Evolutionary conservation across 495 filamentous ascomycete genomes (phyloP).

Genomic region (Sordaria brevicollis): DNA sequence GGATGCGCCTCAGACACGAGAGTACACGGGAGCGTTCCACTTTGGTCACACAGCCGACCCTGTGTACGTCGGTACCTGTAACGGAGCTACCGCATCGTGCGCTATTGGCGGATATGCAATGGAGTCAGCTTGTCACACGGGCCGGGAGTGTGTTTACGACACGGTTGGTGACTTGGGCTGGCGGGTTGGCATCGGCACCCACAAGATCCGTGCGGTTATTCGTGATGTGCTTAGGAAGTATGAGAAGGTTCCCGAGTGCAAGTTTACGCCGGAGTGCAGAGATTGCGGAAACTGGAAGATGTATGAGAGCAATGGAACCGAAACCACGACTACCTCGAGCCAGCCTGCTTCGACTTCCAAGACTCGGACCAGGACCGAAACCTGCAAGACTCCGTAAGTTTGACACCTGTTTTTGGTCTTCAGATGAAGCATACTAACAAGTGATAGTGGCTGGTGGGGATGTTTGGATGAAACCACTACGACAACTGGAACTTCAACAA

Average conservation of each 20-base stretch:
- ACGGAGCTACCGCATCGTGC: constrained; percentile 75
- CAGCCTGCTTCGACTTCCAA: constrained; percentile 44
- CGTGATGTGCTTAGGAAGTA: constrained; percentile 75
- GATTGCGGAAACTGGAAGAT: constrained; percentile 94
- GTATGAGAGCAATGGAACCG: constrained; percentile 78
- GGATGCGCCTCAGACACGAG: constrained; percentile 55
- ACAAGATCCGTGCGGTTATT: constrained; percentile 79
- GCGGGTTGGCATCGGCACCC: constrained; percentile 74
- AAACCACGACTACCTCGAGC: constrained; percentile 55
- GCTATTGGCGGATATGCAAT: constrained; percentile 91
- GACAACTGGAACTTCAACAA: constrained; percentile 30
- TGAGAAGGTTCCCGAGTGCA: constrained; percentile 64
- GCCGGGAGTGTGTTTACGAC: constrained; percentile 80
- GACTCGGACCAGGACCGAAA: constrained; percentile 64
- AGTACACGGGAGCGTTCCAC: constrained; percentile 74
- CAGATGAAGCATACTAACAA: constrained; percentile 1
- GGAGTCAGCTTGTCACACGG: constrained; percentile 84
- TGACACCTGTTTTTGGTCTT: background rate
- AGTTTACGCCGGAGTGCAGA: constrained; percentile 60
- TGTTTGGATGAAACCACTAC: constrained; percentile 56
- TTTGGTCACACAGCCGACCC: constrained; percentile 95
- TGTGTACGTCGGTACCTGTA: constrained; percentile 88
- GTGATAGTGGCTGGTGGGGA: constrained; percentile 56
- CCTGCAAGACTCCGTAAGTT: constrained; percentile 65
- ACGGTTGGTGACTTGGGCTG: constrained; percentile 83